Evolutionary conservation across 202 grass and related monocot species (phyloP), one percentile per base, ranked within the genome.

Genomic region (Saccharum hybrid): DNA sequence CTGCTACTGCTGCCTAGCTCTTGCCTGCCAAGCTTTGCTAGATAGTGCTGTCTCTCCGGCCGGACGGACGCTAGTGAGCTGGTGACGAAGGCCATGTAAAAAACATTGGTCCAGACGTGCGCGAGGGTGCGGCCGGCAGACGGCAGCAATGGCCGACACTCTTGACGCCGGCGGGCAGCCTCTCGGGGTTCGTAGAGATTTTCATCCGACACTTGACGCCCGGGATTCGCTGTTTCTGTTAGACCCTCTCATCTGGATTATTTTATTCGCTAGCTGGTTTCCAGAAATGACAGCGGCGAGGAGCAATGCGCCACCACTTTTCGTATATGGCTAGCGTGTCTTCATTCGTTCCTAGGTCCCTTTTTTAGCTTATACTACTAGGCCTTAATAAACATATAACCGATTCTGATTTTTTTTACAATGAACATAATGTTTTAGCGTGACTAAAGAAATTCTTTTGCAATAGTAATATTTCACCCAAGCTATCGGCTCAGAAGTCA

Each of bases 101-200:
- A 68, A 43, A 21, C 28, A 66, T 26, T 7, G 38, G 38, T 0
- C 18, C 19, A 7, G 26, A 54, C 28, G 8, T 33, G 23, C 23
- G 65, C 33, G 2, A 76, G 37, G 9, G 59, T 16, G 62, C 49
- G 52, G 28, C 28, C 34, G 34, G 51, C 60, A 42, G 42, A 65
- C 49, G 77, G 34, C 66, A 19, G 66, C 78, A 66, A 59, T 86
- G 88, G 88, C 88, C 88, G 84, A 75, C 88, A 81, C 34, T n/a
- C 42, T 10, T 71, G 80, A 75, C 68, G 68, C 59, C 10, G 45
- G 30, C 59, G 19, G 45, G 51, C 79, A 48, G 37, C 59, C 28
- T 19, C 70, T 8, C 51, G 16, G 16, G 48, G 83, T 36, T 49
- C 33, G 74, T 46, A 39, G 83, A 39, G 79, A 70, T 86, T 87